Percentiles rank a stretch among this genome's conserved stretches.
These are phyloP conservation scores for Fraxinus sp. DNA, from an alignment of 305 asterid genomes.

Conservation along the genomic window DNA sequence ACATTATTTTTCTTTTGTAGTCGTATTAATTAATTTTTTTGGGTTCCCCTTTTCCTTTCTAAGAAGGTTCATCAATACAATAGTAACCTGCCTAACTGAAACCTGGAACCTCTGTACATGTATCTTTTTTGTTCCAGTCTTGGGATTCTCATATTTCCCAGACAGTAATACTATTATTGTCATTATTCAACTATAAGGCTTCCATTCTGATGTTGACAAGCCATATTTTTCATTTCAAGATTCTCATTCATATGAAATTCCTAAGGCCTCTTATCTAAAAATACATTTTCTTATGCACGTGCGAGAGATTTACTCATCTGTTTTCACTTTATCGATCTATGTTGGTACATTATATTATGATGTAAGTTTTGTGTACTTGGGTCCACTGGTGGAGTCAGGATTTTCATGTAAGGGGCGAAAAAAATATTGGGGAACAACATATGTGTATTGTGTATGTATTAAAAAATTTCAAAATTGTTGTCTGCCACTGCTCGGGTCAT, in stretches of 20 bases:
- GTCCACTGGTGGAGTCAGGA: not conserved
- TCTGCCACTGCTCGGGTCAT: too few relatives aligned
- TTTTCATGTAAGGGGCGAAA: not conserved
- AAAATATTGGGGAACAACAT: too few relatives aligned
- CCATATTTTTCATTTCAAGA: slow-evolving; percentile 22
- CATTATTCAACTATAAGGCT: slow-evolving; percentile 21
- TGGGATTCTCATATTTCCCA: slow-evolving; percentile 39
- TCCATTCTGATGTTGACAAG: slow-evolving; percentile 22
- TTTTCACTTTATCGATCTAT: not conserved
- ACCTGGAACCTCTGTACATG: slow-evolving; percentile 43
- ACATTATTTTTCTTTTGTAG: slow-evolving; percentile 43
- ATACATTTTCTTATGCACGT: not conserved
- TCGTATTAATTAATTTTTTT: slow-evolving; percentile 41
- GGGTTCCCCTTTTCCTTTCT: slow-evolving; percentile 27
- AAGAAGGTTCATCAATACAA: slow-evolving; percentile 23
- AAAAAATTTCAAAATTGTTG: too few relatives aligned
- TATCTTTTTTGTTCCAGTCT: slow-evolving; percentile 27
- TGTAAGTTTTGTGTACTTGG: not conserved
- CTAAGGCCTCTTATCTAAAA: not conserved
- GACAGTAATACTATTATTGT: slow-evolving; percentile 18
- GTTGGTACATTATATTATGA: not conserved
- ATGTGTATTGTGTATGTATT: too few relatives aligned
- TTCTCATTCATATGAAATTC: not conserved
- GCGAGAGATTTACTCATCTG: not conserved
- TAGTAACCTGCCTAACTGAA: too few relatives aligned